Base-by-base conservation (phyloP, 2,329 filamentous ascomycete genomes). In the Chrysoporthe cubensis region DNA sequence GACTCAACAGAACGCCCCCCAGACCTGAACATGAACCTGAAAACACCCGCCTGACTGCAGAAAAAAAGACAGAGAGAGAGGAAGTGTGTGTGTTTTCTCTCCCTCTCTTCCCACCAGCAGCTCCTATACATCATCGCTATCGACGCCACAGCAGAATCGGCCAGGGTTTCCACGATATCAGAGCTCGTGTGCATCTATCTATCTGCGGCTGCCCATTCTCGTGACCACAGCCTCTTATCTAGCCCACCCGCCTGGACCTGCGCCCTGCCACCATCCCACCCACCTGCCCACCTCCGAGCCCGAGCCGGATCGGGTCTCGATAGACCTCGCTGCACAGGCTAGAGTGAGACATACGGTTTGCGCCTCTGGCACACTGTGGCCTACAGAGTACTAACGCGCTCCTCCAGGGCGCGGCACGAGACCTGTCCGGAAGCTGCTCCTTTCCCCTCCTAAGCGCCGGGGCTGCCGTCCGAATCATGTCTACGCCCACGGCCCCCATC, bases 401-500 rank as follows among this genome's bases (percentile, higher is more conserved):
- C 8, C 56, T 37, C 32, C 34, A n/a, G 9, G 37, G 56, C 18
- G 56, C 18, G 56, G 56, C 32, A 58, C 32, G 56, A 58, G 56
- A 42, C 56, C 59, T 52, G 4, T 34, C 6, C 16, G 32, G 32
- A 50, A 40, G 56, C 56, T 58, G 32, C 8, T 40, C 37, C 6
- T 6, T 16, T 4, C 56, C 56, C 34, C 56, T n/a, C 21, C 26
- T 26, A 26, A 26, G 26, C 37, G 14, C 44, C 26, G 46, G 26
- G 5, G 48, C 48, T n/a, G 11, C 11, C 26, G 3, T 37, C 4
- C 18, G 9, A 13, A 42, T 34, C 4, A 70, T 68, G 66, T 61
- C 68, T 50, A 50, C 62, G 46, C 48, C 68, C 46, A 56, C 62
- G 8, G 56, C 66, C 4, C 66, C 68, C 57, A 52, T 69, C n/a